A percentile compares a stretch with the other conserved stretches of the same genome.
phyloP scores from a whole-genome alignment of 441 rosid genomes.

The Euphorbia celastroides region DNA sequence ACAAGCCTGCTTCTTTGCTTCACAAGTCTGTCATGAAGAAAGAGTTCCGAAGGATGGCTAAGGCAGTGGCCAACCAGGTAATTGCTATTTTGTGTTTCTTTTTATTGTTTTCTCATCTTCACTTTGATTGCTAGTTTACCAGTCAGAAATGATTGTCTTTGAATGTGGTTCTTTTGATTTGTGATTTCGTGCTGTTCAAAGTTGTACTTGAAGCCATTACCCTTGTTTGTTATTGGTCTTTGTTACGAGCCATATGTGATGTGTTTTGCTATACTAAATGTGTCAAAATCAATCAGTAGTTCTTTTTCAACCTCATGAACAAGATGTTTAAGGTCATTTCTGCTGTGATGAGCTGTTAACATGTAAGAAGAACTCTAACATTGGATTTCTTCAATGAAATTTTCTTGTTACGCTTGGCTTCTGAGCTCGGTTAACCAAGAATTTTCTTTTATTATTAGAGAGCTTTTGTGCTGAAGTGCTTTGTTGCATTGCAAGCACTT shows the following conservation, averaged over 20 bases:
- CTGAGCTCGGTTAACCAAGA: no score
- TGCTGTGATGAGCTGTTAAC: slow-evolving; percentile 42
- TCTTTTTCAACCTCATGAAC: no score
- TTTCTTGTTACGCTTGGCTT: slow-evolving; percentile 60
- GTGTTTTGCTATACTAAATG: no score
- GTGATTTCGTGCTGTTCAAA: neutral
- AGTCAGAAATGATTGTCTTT: neutral
- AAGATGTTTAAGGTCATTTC: no score
- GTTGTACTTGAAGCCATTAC: no score
- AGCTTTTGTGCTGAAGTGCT: no score
- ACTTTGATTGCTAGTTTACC: neutral
- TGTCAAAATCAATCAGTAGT: no score
- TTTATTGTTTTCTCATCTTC: neutral
- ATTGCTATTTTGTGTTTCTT: neutral
- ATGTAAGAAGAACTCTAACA: slow-evolving; percentile 24
- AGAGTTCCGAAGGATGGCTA: slow-evolving; percentile 64
- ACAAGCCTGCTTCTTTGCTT: slow-evolving; percentile 46
- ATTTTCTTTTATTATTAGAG: no score
- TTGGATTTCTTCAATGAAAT: slow-evolving; percentile 41
- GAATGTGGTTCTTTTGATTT: neutral
- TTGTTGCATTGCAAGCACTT: no score
- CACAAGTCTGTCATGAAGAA: slow-evolving; percentile 61
- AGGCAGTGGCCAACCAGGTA: slow-evolving; percentile 63
- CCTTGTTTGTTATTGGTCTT: no score
- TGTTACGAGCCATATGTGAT: no score